phyloP scores from a whole-genome alignment of 2,329 filamentous ascomycete species.

The Alternaria sp. region DNA sequence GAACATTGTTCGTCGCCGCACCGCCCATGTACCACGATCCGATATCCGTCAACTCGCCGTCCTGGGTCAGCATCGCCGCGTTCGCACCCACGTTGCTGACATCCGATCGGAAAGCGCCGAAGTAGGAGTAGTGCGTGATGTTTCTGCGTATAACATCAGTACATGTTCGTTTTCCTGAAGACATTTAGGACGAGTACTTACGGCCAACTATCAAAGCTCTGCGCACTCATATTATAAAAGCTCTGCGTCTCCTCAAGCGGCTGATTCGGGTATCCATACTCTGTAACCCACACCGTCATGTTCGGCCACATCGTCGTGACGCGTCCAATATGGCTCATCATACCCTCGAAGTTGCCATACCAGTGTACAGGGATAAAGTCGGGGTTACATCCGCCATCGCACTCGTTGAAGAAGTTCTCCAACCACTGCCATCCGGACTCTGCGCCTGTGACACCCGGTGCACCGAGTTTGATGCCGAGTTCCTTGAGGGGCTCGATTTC shows the following conservation, averaged over 20 bases:
- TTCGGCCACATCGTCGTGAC: slow-evolving; percentile 58
- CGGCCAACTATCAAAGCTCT: slow-evolving; percentile 70
- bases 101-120: slow-evolving; percentile 73
- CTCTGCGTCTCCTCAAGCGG: slow-evolving; percentile 63
- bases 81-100: slow-evolving; percentile 78
- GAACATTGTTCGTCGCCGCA: slow-evolving; percentile 9
- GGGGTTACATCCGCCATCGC: slow-evolving; percentile 52
- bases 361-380: slow-evolving; percentile 61
- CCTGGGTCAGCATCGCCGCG: slow-evolving; percentile 70
- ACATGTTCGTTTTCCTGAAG: too few relatives aligned
- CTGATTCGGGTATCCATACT: slow-evolving; percentile 69
- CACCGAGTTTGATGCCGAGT: slow-evolving; percentile 68
- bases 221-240: slow-evolving; percentile 71
- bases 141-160: slow-evolving; percentile 18
- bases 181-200: slow-evolving; percentile 38
- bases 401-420: slow-evolving; percentile 68
- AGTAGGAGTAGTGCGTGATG: slow-evolving; percentile 74
- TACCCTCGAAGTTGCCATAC: slow-evolving; percentile 70
- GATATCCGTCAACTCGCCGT: slow-evolving; percentile 75
- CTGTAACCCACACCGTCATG: slow-evolving; percentile 76
- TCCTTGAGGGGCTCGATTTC: slow-evolving; percentile 73
- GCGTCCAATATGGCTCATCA: slow-evolving; percentile 71
- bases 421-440: slow-evolving; percentile 70
- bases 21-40: slow-evolving; percentile 78
- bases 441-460: slow-evolving; percentile 72